Percentiles rank a stretch among this genome's conserved stretches.
These are phyloP conservation scores for Phaeotremella skinneri DNA, from an alignment of 768 basidiomycete genomes.

Conservation along the genomic window DNA sequence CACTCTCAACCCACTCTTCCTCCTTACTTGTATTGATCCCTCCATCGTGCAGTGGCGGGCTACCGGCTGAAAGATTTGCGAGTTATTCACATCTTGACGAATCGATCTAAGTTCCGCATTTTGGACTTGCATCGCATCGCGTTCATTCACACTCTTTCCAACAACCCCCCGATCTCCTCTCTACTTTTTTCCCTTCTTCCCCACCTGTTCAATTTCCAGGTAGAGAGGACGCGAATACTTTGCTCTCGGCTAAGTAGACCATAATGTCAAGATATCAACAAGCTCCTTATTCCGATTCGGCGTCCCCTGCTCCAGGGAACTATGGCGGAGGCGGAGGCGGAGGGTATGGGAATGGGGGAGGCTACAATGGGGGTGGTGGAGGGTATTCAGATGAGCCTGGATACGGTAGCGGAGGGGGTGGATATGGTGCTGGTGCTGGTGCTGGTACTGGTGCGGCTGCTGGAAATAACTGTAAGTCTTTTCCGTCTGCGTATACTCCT, in stretches of 20 bases:
- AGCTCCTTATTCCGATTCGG: constrained; percentile 33
- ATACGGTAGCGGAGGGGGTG: no score
- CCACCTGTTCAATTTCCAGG: background rate
- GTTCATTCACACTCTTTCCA: background rate
- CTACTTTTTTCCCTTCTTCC: background rate
- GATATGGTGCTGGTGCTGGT: constrained; percentile 25
- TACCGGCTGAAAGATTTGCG: no score
- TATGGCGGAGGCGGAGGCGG: constrained; percentile 13
- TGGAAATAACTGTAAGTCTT: constrained; percentile 20
- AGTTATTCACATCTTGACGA: no score
- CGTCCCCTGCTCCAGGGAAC: constrained; percentile 6
- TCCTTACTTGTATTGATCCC: no score
- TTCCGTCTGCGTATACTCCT: background rate
- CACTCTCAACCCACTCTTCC: no score
- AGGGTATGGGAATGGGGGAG: constrained; percentile 7
- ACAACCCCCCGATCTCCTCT: constrained; percentile 1
- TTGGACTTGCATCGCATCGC: no score
- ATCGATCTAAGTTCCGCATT: no score
- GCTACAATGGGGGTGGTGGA: constrained; percentile 15
- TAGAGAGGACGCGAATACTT: constrained; percentile 7
- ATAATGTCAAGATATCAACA: constrained; percentile 41
- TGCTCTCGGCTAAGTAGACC: background rate
- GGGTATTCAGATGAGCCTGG: constrained; percentile 42
- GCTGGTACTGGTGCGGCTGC: constrained; percentile 5
- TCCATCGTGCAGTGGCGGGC: no score